phyloP scores from a whole-genome alignment of 306 rosid species.

The Inga laurina region DNA sequence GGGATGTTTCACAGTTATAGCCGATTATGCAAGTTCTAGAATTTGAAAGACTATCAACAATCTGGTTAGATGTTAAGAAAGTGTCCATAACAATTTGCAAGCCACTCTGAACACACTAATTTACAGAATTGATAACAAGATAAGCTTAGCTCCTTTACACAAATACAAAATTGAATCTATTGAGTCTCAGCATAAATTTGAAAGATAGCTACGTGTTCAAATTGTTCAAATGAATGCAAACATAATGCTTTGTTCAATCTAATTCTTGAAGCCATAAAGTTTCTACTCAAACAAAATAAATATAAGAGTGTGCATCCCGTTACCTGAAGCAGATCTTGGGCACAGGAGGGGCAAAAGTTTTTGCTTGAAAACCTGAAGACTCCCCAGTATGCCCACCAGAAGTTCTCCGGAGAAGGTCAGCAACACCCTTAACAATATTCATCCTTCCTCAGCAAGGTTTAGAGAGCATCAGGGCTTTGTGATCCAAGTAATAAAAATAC shows the following conservation, averaged over 20 bases:
- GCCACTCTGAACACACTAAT: conserved; percentile 4
- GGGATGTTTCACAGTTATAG: not conserved
- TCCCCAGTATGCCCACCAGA: conserved; percentile 69
- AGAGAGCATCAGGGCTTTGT: conserved; percentile 40
- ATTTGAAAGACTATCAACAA: not conserved
- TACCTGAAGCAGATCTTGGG: conserved; percentile 90
- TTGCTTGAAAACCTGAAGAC: conserved; percentile 64
- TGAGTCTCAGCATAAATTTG: not conserved
- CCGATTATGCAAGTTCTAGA: not conserved
- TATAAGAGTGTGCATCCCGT: not conserved
- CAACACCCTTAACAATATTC: conserved; percentile 97
- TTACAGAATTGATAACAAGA: not conserved
- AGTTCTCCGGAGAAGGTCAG: conserved; percentile 93
- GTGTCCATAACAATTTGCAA: conserved; percentile 4
- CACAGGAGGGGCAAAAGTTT: conserved; percentile 64
- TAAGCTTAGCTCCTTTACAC: conserved; percentile 9
- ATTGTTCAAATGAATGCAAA: not conserved
- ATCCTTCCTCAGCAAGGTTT: conserved; percentile 56
- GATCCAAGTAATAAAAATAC: conserved; percentile 27
- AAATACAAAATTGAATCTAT: conserved; percentile 19
- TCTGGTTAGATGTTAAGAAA: conserved; percentile 15
- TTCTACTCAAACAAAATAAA: not conserved
- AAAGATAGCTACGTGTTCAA: conserved; percentile 1
- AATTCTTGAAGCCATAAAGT: conserved; percentile 13
- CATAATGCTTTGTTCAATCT: not conserved